Conservation (phyloP, 768 basidiomycete species). For the Lanmaoa rubissima region DNA sequence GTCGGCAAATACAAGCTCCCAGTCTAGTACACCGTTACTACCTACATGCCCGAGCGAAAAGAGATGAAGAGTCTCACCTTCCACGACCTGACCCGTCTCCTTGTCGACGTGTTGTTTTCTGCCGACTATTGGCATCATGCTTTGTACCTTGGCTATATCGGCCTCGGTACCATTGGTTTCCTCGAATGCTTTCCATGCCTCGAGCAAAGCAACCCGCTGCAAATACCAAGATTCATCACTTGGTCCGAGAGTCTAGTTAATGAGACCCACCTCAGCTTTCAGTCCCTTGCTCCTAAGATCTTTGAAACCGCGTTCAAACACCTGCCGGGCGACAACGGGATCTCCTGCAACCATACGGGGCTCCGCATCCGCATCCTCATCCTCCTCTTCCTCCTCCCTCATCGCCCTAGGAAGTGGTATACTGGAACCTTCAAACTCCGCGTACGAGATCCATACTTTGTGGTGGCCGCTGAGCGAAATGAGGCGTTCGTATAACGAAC, state of each 20-base stretch:
- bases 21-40: constrained; percentile 52
- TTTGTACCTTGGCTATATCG: constrained; percentile 79
- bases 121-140: constrained; percentile 90
- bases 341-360: constrained; percentile 71
- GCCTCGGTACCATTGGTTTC: constrained; percentile 69
- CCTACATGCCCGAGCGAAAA: background rate
- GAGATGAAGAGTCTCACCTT: constrained; percentile 52
- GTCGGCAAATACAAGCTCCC: constrained; percentile 94
- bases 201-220: constrained; percentile 87
- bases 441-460: constrained; percentile 97
- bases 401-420: constrained; percentile 62
- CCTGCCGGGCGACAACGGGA: constrained; percentile 61
- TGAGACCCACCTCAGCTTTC: constrained; percentile 76
- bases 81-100: constrained; percentile 81
- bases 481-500: constrained; percentile 87
- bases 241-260: background rate
- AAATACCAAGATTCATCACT: constrained; percentile 4
- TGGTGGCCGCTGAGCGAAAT: constrained; percentile 85
- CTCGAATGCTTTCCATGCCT: constrained; percentile 96
- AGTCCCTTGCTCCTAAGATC: constrained; percentile 78
- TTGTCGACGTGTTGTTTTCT: constrained; percentile 81
- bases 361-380: constrained; percentile 42
- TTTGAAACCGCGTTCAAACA: constrained; percentile 86
- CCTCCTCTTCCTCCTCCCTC: constrained; percentile 68
- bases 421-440: constrained; percentile 83